These are phyloP conservation scores for Coriaria nepalensis DNA, from an alignment of 306 rosid species.

Conservation along the genomic window DNA sequence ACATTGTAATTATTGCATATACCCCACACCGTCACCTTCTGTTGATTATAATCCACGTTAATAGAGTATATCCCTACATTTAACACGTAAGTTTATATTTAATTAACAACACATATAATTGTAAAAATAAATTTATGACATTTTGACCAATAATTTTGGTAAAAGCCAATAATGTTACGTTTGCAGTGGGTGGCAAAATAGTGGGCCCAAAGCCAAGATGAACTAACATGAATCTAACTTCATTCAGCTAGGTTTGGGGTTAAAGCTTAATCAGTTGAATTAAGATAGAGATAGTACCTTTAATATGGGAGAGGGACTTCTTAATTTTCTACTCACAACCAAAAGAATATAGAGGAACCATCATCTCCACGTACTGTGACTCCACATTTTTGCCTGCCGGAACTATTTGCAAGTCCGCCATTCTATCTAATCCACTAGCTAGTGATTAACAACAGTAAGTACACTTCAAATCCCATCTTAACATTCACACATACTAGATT, in stretches of 20 bases:
- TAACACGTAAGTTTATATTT: too few relatives aligned
- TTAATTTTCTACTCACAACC: constrained; percentile 76
- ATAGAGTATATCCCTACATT: constrained; percentile 70
- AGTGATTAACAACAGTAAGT: too few relatives aligned
- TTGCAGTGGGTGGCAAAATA: too few relatives aligned
- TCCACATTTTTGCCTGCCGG: constrained; percentile 45
- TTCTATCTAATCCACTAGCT: not conserved
- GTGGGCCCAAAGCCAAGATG: too few relatives aligned
- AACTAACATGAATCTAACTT: too few relatives aligned
- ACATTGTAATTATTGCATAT: constrained; percentile 81
- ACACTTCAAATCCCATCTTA: not conserved
- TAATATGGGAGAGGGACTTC: constrained; percentile 56
- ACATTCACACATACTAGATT: not conserved
- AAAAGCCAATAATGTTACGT: too few relatives aligned
- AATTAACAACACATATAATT: too few relatives aligned
- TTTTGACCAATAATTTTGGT: too few relatives aligned
- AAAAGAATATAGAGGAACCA: constrained; percentile 75
- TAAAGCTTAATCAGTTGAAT: too few relatives aligned
- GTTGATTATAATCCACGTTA: constrained; percentile 52
- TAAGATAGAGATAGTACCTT: constrained; percentile 25
- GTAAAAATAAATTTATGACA: too few relatives aligned
- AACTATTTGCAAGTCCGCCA: constrained; percentile 67
- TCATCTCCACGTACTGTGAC: constrained; percentile 82
- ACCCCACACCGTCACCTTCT: constrained; percentile 87
- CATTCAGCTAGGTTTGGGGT: too few relatives aligned